Base-by-base conservation (phyloP, 768 basidiomycete genomes). In the Lepiota subincarnata region DNA sequence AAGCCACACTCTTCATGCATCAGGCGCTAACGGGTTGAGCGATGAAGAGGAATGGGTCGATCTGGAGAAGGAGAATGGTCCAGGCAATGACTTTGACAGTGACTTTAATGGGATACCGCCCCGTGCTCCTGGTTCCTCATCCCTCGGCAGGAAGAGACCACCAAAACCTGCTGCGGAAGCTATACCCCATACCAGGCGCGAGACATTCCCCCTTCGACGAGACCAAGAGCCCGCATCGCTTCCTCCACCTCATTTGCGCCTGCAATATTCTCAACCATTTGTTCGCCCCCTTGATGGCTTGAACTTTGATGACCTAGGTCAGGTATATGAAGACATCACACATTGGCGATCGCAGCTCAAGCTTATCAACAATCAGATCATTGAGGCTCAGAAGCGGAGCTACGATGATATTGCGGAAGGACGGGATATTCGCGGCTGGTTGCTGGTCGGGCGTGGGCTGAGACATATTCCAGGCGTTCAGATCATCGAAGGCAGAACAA, bases 381-480 rank as follows among this genome's bases (percentile, higher is more conserved):
- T 74, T n/a, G 80, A 84, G 13, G 76, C 77, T 14, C 90, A 92
- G 67, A 71, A 73, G 51, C 76, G 79, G 43, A 75, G 79, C 48
- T 91, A 87, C 62, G 80, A 81, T 51, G 79, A 86, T 60, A 89
- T 92, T 53, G 86, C 87, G 7, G 79, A 81, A 50, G 89, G 89
- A 6, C 72, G 75, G 26, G 70, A 77, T 42, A 78, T 87, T 55
- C 86, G 84, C 60, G 90, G 90, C 0, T 92, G 89, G 87, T 63
- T 93, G 49, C 68, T 93, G 63, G 77, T 89, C 37, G 90, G 90
- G 7, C 74, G 80, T 22, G 88, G 87, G 1, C 65, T 91, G 55
- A 68, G 81, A 50, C 78, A 75, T 59, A 64, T 92, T 22, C 82
- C 81, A 26, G 82, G 82, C 1, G 67, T 86, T 4, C 71, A 87